Percentiles rank a stretch among this genome's conserved stretches.
Conservation (phyloP, 768 basidiomycete species). For the Coprinopsis marcescibilis region DNA sequence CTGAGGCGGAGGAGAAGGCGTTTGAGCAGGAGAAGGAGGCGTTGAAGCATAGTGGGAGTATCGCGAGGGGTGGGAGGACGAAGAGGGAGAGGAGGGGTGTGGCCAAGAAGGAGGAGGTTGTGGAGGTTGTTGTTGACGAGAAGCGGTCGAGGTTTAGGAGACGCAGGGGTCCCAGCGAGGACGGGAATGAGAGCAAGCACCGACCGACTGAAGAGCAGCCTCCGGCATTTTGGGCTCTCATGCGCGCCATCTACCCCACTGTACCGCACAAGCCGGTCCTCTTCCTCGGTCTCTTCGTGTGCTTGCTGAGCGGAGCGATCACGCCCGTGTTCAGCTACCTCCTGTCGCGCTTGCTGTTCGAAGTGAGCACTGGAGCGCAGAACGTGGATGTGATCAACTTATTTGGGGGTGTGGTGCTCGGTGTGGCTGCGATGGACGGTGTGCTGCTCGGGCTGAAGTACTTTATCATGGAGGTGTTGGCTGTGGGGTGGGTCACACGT, state of each 20-base stretch:
- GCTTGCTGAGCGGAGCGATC: slow-evolving; percentile 71
- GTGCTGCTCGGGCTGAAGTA: slow-evolving; percentile 71
- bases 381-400: slow-evolving; percentile 56
- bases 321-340: slow-evolving; percentile 92
- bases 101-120: too few relatives aligned
- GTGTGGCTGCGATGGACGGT: slow-evolving; percentile 72
- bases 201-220: slow-evolving; percentile 10
- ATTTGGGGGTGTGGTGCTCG: slow-evolving; percentile 69
- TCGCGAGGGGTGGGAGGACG: slow-evolving; percentile 26
- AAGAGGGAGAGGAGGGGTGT: too few relatives aligned
- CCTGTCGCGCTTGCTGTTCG: slow-evolving; percentile 73
- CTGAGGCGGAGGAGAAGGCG: slow-evolving; percentile 17
- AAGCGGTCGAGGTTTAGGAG: slow-evolving; percentile 8
- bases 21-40: slow-evolving; percentile 43
- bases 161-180: neutral
- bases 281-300: slow-evolving; percentile 61
- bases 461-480: slow-evolving; percentile 71
- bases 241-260: slow-evolving; percentile 57
- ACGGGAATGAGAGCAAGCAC: slow-evolving; percentile 12
- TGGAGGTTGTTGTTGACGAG: too few relatives aligned
- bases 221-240: slow-evolving; percentile 39
- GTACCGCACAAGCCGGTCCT: slow-evolving; percentile 72
- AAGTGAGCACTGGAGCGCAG: slow-evolving; percentile 67
- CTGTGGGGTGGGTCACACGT: slow-evolving; percentile 66
- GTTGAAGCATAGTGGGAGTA: slow-evolving; percentile 30